Evolutionary conservation across 2,329 filamentous ascomycete genomes (phyloP), one percentile per base, ranked within the genome.

Genomic region (Mariannaea elegans): DNA sequence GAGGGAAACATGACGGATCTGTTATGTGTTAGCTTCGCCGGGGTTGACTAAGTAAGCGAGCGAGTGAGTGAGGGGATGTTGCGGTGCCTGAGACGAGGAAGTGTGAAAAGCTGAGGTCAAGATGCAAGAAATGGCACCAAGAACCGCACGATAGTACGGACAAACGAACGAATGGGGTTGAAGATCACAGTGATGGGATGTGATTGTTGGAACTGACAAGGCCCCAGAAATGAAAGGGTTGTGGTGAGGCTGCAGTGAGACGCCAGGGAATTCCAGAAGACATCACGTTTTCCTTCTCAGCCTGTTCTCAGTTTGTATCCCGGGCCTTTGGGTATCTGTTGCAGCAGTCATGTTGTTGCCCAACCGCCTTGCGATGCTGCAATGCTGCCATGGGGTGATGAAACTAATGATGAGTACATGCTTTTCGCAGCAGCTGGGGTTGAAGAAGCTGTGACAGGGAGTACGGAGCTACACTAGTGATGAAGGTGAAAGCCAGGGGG

Each of bases 261-360:
- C 29, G 27, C 46, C 38, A 46, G 21, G 16, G 7, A 24, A 31
- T 53, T 44, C 49, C 39, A 53, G 50, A 53, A 44, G 12, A 27
- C 23, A 13, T 16, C 34, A 4, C 10, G 3, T 38, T 38, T n/a
- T 38, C 27, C 7, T n/a, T 34, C 5, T 6, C 32, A 34, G 7
- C 10, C 13, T 34, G 32, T 34, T 13, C n/a, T 16, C 24, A 9
- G 9, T 7, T 34, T 13, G 46, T 50, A 16, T 18, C 16, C 38
- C 38, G 38, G 38, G 16, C 10, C 32, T 13, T 41, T 19, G 38
- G 38, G 38, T 41, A 19, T 9, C 6, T 18, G 38, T 12, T 41
- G 9, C 24, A 27, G 9, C 9, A 9, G 34, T 38, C 24, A 27
- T 9, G 24, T 27, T 27, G 24, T 27, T 27, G 24, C 24, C 24